phyloP scores from a whole-genome alignment of 805 yeast species.

The Clavispora santaluciae region DNA sequence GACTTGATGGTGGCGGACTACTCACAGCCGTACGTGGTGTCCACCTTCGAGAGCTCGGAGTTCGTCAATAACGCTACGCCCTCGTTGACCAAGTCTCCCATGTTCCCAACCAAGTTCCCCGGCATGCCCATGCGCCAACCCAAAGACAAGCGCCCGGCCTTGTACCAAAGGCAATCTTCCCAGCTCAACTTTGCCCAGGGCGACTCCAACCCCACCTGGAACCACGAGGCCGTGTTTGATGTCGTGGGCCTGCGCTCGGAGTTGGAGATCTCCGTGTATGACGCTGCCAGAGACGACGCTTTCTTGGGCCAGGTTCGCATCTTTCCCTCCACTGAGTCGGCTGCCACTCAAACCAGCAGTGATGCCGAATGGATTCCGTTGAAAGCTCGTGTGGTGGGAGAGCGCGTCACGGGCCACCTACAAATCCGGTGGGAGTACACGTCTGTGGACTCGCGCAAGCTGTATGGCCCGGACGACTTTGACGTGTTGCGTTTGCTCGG shows the following conservation, averaged over 20 bases:
- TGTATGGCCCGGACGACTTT: constrained; percentile 91
- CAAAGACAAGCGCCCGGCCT: constrained; percentile 24
- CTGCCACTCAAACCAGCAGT: constrained; percentile 35
- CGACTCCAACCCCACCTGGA: constrained; percentile 69
- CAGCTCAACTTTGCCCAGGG: constrained; percentile 26
- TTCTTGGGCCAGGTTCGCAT: constrained; percentile 83
- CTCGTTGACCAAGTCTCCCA: constrained; percentile 31
- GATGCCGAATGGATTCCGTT: constrained; percentile 71
- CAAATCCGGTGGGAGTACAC: constrained; percentile 68
- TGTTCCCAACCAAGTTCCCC: constrained; percentile 6
- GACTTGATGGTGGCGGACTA: constrained; percentile 52
- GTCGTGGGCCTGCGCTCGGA: constrained; percentile 82
- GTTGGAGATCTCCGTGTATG: constrained; percentile 87
- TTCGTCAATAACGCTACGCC: constrained; percentile 80
- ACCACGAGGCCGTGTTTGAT: constrained; percentile 89
- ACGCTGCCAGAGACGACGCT: constrained; percentile 72
- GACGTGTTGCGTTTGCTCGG: constrained; percentile 88
- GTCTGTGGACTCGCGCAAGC: constrained; percentile 61
- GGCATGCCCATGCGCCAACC: constrained; percentile 14
- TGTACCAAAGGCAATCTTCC: constrained; percentile 37
- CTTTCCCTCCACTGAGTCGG: constrained; percentile 48
- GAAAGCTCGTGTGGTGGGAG: constrained; percentile 70
- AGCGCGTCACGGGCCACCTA: constrained; percentile 72
- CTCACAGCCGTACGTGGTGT: constrained; percentile 83
- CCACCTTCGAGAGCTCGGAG: constrained; percentile 89